Base-by-base conservation (phyloP, 2,329 filamentous ascomycete genomes). In the Nothophoma quercina region DNA sequence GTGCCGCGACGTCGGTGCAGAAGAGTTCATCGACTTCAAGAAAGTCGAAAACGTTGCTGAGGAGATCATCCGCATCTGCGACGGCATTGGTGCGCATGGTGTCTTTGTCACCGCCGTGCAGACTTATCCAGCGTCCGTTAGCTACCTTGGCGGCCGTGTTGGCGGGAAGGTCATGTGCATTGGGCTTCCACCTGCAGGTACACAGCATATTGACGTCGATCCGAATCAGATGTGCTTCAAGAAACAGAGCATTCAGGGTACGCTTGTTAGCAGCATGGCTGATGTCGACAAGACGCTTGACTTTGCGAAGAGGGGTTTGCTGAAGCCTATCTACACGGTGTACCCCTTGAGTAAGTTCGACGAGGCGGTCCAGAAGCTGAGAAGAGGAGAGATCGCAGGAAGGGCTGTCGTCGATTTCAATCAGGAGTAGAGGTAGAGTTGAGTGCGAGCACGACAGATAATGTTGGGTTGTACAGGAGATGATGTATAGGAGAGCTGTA, bases 401-500 rank as follows among this genome's bases (percentile, higher is more conserved):
- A 69, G 81, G 15, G 77, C 81, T 34, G 81, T 84, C 10, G 75
- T 84, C 16, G 79, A 83, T 60, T 84, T 84, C 58, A 81, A 83
- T 22, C 56, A 59, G 42, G 68, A 70, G 34, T 73, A 70, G 52
- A 28, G 22, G 21, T 22, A 19, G 25, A 10, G 5, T 12, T 10
- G 13, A 13, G 2, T 10, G 13, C 5, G n/a, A 15, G 15, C 7
- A 13, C 21, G 8, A 25, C 5, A 3, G n/a, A 19, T 19, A 18
- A 25, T 13, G 25, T 19, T 29, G 32, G 43, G 39, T 7, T 48
- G 32, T 43, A 53, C 18, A 44, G 50, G 25, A 32, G 42, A 41
- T 13, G 29, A 38, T 44, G 47, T 50, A 38, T 4, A 15, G 3
- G 19, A 5, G 15, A 47, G n/a, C n/a, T 44, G 47, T 50, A 38